phyloP scores from a whole-genome alignment of 768 basidiomycete genomes.

The Sarcodon aspratus region DNA sequence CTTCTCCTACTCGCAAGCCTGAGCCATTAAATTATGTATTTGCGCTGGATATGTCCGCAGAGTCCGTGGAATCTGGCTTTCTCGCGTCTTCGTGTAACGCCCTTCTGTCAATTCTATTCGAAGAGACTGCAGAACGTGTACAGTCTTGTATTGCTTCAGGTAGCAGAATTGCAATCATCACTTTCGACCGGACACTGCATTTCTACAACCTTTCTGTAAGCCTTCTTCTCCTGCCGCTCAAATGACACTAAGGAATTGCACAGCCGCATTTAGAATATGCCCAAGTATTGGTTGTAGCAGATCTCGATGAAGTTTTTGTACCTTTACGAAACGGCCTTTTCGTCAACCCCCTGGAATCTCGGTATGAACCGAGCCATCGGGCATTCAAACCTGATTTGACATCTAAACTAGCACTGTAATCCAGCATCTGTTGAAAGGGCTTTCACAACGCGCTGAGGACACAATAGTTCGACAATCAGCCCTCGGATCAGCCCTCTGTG shows the following conservation, averaged over 20 bases:
- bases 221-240: conserved; percentile 6
- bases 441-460: conserved; percentile 53
- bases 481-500: conserved; percentile 68
- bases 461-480: conserved; percentile 44
- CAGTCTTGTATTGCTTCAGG: conserved; percentile 40
- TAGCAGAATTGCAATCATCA: conserved; percentile 65
- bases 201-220: conserved; percentile 86
- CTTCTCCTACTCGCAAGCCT: conserved; percentile 37
- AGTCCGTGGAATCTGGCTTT: conserved; percentile 59
- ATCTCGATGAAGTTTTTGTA: conserved; percentile 87
- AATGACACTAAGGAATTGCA: neutral
- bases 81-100: conserved; percentile 52
- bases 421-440: conserved; percentile 48
- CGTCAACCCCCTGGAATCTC: conserved; percentile 59
- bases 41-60: conserved; percentile 71
- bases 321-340: conserved; percentile 68
- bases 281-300: conserved; percentile 72
- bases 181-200: conserved; percentile 72
- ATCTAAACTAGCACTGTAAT: conserved; percentile 38
- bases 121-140: conserved; percentile 30
- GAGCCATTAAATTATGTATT: conserved; percentile 72
- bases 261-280: conserved; percentile 36
- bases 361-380: conserved; percentile 32
- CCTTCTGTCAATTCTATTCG: conserved; percentile 56
- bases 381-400: neutral